phyloP scores from a whole-genome alignment of 306 rosid species.

The Glycyrrhiza uralensis region DNA sequence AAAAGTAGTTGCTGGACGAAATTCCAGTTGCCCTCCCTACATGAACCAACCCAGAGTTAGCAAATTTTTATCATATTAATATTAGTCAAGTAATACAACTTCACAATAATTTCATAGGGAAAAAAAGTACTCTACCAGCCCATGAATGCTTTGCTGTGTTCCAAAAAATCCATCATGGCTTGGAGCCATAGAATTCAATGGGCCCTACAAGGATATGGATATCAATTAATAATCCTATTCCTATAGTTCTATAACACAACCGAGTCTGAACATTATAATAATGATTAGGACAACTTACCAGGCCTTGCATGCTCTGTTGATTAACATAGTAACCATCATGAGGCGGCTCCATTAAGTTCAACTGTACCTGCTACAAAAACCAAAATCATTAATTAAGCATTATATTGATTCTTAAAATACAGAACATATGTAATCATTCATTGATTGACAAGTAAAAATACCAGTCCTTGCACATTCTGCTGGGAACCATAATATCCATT shows the following conservation, averaged over 20 bases:
- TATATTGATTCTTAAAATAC: not conserved
- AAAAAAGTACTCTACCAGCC: conserved; percentile 55
- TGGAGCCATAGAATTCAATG: conserved; percentile 66
- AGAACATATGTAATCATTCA: conserved; percentile 1
- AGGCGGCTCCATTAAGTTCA: conserved; percentile 96
- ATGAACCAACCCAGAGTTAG: conserved; percentile 25
- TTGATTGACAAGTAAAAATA: conserved; percentile 26
- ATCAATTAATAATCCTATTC: conserved; percentile 17
- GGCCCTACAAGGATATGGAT: conserved; percentile 53
- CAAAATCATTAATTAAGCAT: not conserved
- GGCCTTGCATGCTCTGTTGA: conserved; percentile 82
- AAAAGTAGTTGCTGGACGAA: conserved; percentile 59
- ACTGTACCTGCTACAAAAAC: conserved; percentile 54
- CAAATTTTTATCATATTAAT: not conserved
- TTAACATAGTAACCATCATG: conserved; percentile 80
- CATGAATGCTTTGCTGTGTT: conserved; percentile 77
- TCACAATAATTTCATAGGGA: not conserved
- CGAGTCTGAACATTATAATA: not conserved
- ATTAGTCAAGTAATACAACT: not conserved
- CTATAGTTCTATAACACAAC: not conserved
- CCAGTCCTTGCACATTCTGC: conserved; percentile 92
- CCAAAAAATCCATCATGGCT: conserved; percentile 70
- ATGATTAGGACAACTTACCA: conserved; percentile 46
- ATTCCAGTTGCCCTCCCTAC: conserved; percentile 78
- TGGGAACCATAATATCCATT: conserved; percentile 79